Conservation (phyloP, 345 rosid species). For the Atalantia buxifolia region DNA sequence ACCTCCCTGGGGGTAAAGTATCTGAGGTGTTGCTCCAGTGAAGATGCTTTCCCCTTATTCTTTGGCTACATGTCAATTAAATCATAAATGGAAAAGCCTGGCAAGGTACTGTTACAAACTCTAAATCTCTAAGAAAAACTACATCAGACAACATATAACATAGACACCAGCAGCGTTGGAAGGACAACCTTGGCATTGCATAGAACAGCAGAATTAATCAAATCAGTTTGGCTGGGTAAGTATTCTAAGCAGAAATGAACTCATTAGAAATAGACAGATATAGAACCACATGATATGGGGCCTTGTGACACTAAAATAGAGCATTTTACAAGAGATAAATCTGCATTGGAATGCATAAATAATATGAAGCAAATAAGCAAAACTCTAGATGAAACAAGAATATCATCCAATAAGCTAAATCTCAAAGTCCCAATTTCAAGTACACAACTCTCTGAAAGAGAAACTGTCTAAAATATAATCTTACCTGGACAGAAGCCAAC, state of each 20-base stretch:
- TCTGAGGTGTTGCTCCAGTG: conserved; percentile 74
- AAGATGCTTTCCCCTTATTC: conserved; percentile 51
- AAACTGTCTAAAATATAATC: conserved; percentile 5
- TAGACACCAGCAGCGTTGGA: not conserved
- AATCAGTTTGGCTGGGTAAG: not conserved
- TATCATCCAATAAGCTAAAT: conserved; percentile 3
- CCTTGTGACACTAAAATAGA: not conserved
- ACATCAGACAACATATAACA: not conserved
- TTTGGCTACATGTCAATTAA: conserved; percentile 49
- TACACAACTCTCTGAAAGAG: not conserved
- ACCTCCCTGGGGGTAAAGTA: conserved; percentile 96
- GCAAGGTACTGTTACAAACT: not conserved
- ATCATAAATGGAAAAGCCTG: not conserved
- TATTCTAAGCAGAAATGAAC: not conserved
- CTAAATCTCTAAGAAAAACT: not conserved
- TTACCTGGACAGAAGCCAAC: conserved; percentile 78
- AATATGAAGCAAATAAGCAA: not conserved
- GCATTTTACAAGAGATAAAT: not conserved
- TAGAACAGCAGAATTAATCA: conserved; percentile 1
- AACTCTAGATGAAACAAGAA: not conserved
- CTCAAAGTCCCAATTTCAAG: not conserved
- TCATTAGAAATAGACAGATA: not conserved
- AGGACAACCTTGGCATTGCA: not conserved
- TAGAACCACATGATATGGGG: not conserved
- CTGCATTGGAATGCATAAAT: not conserved